A percentile compares a stretch with the other conserved stretches of the same genome.
These are phyloP conservation scores for Fonsecaea pedrosoi DNA, from an alignment of 2,329 filamentous ascomycete species.

Conservation along the genomic window DNA sequence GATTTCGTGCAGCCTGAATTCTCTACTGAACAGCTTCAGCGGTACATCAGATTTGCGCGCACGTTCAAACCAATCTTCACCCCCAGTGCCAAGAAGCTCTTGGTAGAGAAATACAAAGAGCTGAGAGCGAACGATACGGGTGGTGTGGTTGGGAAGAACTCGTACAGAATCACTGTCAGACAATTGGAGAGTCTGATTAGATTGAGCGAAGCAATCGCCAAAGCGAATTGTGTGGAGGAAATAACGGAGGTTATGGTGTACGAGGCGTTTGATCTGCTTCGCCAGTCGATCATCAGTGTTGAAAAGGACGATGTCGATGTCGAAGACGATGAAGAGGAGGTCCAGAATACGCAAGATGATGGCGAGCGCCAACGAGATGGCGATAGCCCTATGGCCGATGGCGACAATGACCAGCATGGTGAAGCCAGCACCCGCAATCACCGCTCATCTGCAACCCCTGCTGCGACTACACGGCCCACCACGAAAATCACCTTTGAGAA, in stretches of 20 bases:
- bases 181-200: constrained; percentile 97
- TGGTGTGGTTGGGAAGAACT: constrained; percentile 89
- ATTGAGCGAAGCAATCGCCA: constrained; percentile 95
- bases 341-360: constrained; percentile 54
- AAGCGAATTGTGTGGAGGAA: constrained; percentile 94
- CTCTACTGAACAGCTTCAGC: constrained; percentile 92
- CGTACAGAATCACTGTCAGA: constrained; percentile 95
- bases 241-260: constrained; percentile 83
- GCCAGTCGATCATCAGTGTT: constrained; percentile 95
- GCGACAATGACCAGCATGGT: constrained; percentile 49
- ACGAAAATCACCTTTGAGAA: constrained; percentile 96
- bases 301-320: constrained; percentile 98
- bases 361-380: constrained; percentile 53
- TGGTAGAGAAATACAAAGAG: constrained; percentile 95
- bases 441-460: constrained; percentile 50
- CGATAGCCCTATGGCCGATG: constrained; percentile 62
- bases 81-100: constrained; percentile 79
- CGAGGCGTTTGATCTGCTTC: constrained; percentile 88
- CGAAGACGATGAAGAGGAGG: constrained; percentile 74
- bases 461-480: constrained; percentile 52
- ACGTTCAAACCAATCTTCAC: constrained; percentile 95
- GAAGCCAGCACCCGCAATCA: constrained; percentile 41
- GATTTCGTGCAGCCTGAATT: constrained; percentile 91
- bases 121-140: constrained; percentile 90
- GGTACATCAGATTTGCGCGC: constrained; percentile 94